Conservation (phyloP, 495 filamentous ascomycete species). For the Penicillium lagena region DNA sequence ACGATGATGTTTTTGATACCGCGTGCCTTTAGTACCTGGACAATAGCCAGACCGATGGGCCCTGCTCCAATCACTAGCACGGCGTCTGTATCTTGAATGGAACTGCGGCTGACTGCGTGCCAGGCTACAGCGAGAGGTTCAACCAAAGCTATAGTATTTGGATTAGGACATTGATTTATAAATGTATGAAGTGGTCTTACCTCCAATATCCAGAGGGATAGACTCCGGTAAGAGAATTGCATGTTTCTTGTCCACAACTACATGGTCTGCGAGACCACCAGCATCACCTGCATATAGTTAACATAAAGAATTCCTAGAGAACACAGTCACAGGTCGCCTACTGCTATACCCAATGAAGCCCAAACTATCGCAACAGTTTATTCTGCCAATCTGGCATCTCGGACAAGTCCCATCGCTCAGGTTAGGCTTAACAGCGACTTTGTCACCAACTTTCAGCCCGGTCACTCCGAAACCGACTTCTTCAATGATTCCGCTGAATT, state of each 20-base stretch:
- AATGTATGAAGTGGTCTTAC: conserved; percentile 5
- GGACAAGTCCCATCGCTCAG: conserved; percentile 52
- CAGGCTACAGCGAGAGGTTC: conserved; percentile 61
- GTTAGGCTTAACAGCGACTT: conserved; percentile 54
- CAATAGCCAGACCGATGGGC: conserved; percentile 55
- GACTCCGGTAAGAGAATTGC: conserved; percentile 15
- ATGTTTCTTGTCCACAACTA: conserved; percentile 35
- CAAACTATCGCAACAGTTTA: conserved; percentile 51
- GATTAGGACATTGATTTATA: conserved; percentile 5
- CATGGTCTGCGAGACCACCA: conserved; percentile 52
- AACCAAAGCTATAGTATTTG: conserved; percentile 38
- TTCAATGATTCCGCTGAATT: conserved; percentile 53
- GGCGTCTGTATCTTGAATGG: conserved; percentile 41
- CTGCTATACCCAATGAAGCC: conserved; percentile 57
- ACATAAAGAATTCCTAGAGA: background rate
- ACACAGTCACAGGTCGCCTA: conserved; percentile 9
- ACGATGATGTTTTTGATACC: conserved; percentile 49
- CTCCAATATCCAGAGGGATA: conserved; percentile 22
- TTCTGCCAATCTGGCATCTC: conserved; percentile 41
- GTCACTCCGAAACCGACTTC: conserved; percentile 50
- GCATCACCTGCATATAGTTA: conserved; percentile 13
- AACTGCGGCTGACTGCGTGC: conserved; percentile 54
- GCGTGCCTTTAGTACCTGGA: conserved; percentile 48
- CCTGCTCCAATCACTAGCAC: conserved; percentile 55
- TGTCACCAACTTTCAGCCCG: conserved; percentile 44